A percentile compares a stretch with the other conserved stretches of the same genome.
These are phyloP conservation scores for Irpex sp. DNA, from an alignment of 1,284 basidiomycete species.

Conservation along the genomic window DNA sequence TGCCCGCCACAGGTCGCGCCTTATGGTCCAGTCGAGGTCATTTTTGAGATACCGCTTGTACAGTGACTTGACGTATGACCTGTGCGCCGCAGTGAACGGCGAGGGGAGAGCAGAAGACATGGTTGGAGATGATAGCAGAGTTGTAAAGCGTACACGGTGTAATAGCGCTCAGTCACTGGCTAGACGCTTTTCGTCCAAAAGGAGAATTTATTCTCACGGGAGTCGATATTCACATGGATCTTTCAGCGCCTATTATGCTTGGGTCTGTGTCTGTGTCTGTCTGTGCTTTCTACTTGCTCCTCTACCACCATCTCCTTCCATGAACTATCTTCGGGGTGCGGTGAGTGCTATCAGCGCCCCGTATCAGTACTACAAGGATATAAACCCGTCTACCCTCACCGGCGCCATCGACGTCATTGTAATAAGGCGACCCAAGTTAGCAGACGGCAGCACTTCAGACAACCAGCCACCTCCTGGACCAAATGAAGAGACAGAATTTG, in stretches of 20 bases:
- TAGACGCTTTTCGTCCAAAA: not conserved
- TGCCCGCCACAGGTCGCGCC: slow-evolving; percentile 82
- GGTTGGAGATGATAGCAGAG: slow-evolving; percentile 10
- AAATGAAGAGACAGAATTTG: slow-evolving; percentile 67
- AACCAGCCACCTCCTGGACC: slow-evolving; percentile 31
- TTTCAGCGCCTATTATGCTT: not conserved
- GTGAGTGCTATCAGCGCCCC: slow-evolving; percentile 77
- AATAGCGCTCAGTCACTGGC: not conserved
- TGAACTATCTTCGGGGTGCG: slow-evolving; percentile 83
- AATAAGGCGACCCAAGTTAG: slow-evolving; percentile 58
- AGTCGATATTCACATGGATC: slow-evolving; percentile 1
- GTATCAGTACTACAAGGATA: slow-evolving; percentile 83
- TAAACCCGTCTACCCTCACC: slow-evolving; percentile 91
- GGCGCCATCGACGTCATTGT: slow-evolving; percentile 98
- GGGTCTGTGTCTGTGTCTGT: not conserved
- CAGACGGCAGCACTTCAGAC: slow-evolving; percentile 10
- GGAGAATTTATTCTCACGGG: not conserved
- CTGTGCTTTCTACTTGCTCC: not conserved
- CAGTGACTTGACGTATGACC: slow-evolving; percentile 86
- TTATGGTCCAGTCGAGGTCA: slow-evolving; percentile 85
- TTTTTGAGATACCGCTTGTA: slow-evolving; percentile 87
- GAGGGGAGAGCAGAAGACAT: slow-evolving; percentile 30
- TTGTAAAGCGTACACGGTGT: not conserved
- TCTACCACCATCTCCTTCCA: slow-evolving; percentile 22
- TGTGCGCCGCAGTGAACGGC: slow-evolving; percentile 76